Evolutionary conservation across 495 filamentous ascomycete genomes (phyloP).

Genomic region (Penicillium herquei): DNA sequence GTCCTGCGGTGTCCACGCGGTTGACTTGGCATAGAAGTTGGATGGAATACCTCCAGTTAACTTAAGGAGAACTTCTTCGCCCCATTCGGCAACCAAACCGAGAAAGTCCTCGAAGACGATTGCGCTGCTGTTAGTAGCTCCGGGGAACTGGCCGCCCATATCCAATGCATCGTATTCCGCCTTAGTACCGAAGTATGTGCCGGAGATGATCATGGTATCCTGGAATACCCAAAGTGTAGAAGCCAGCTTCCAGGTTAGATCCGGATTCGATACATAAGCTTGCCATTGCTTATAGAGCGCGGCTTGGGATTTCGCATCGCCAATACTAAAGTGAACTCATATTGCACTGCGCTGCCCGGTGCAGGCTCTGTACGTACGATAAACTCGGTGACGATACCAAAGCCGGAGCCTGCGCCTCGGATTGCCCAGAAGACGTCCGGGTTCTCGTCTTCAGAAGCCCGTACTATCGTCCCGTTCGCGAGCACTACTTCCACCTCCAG

Average conservation of each 20-base stretch:
- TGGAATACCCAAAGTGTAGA: conserved; percentile 26
- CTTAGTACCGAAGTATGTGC: conserved; percentile 29
- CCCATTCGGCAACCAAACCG: neutral
- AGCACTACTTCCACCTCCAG: conserved; percentile 56
- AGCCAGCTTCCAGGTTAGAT: conserved; percentile 50
- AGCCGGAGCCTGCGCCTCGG: conserved; percentile 34
- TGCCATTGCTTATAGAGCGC: conserved; percentile 30
- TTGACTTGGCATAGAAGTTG: neutral
- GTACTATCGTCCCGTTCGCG: conserved; percentile 47
- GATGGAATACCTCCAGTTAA: neutral
- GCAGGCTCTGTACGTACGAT: conserved; percentile 31
- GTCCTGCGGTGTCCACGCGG: neutral
- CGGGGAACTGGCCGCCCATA: neutral
- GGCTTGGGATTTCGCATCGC: conserved; percentile 18
- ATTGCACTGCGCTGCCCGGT: conserved; percentile 26
- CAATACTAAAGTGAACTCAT: conserved; percentile 34
- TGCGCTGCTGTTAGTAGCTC: conserved; percentile 9
- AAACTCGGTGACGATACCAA: conserved; percentile 39
- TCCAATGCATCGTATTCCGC: conserved; percentile 23
- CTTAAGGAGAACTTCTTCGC: neutral
- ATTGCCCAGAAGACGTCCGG: conserved; percentile 47
- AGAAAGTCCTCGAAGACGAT: neutral
- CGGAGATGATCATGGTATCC: conserved; percentile 24
- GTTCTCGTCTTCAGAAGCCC: conserved; percentile 28
- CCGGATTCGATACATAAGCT: conserved; percentile 29